A percentile compares a stretch with the other conserved stretches of the same genome.
Conservation (phyloP, 805 yeast genomes). For the Yamadazyma sp. region DNA sequence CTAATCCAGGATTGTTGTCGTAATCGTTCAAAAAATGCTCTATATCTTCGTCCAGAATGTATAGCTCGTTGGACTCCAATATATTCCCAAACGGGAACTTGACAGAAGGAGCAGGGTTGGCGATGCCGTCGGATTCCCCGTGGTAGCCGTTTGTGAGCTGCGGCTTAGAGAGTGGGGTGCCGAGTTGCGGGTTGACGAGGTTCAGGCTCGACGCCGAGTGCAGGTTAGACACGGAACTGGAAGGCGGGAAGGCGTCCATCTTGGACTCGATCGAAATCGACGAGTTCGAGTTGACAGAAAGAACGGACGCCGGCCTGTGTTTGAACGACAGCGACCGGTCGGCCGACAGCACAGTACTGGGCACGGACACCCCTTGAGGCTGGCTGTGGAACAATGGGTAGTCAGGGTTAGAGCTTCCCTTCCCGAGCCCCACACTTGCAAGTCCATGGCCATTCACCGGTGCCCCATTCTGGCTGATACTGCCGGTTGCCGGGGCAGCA, state of each 20-base stretch:
- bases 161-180: neutral
- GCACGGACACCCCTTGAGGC: neutral
- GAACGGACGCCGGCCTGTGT: slow-evolving; percentile 39
- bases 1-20: slow-evolving; percentile 4
- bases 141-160: too few species aligned
- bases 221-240: slow-evolving; percentile 7
- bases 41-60: slow-evolving; percentile 17
- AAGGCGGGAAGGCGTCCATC: slow-evolving; percentile 15
- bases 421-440: too few species aligned
- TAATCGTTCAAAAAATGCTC: slow-evolving; percentile 15
- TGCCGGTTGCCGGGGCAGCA: neutral
- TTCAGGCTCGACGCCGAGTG: slow-evolving; percentile 5
- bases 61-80: slow-evolving; percentile 15
- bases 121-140: too few species aligned
- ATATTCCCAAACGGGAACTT: slow-evolving; percentile 12
- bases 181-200: slow-evolving; percentile 1
- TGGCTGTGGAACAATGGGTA: neutral
- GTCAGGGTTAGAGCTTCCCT: neutral
- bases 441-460: neutral
- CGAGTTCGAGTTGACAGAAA: slow-evolving; percentile 40
- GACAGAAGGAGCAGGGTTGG: slow-evolving; percentile 8
- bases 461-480: neutral
- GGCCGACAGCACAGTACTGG: slow-evolving; percentile 1
- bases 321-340: slow-evolving; percentile 12
- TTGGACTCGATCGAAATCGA: slow-evolving; percentile 20